Evolutionary conservation across 768 basidiomycete genomes (phyloP).

Genomic region (Crassisporium funariophilum): DNA sequence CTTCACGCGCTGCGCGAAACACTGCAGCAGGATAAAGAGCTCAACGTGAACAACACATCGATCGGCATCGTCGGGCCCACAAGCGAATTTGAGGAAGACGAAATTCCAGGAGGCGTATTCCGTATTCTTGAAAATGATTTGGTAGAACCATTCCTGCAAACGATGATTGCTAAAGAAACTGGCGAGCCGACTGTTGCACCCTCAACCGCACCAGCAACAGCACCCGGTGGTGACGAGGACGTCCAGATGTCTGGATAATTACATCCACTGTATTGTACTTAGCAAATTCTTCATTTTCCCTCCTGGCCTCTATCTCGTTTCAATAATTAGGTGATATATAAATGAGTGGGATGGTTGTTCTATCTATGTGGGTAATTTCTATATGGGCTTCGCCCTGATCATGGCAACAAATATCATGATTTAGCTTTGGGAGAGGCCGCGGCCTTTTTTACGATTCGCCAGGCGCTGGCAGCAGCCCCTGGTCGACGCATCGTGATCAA

Average conservation of each 20-base stretch:
- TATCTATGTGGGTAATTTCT: too few relatives aligned
- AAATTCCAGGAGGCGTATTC: conserved; percentile 64
- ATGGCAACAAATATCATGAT: background rate
- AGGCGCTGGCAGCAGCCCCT: conserved; percentile 59
- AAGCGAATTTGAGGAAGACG: conserved; percentile 56
- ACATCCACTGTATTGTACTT: conserved; percentile 18
- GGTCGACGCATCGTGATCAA: conserved; percentile 74
- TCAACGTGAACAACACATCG: conserved; percentile 91
- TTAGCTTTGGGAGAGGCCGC: background rate
- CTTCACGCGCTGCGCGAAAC: conserved; percentile 95
- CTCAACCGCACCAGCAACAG: conserved; percentile 35
- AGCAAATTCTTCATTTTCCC: too few relatives aligned
- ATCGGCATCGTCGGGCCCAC: conserved; percentile 88
- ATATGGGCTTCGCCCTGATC: too few relatives aligned
- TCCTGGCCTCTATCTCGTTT: too few relatives aligned
- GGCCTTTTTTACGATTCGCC: conserved; percentile 38
- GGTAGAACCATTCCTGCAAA: conserved; percentile 73
- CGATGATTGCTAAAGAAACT: conserved; percentile 73
- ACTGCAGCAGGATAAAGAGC: conserved; percentile 97
- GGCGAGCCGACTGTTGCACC: conserved; percentile 41
- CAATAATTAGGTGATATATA: too few relatives aligned
- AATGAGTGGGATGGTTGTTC: conserved; percentile 11
- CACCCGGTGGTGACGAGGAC: conserved; percentile 63
- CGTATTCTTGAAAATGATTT: conserved; percentile 82
- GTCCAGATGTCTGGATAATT: conserved; percentile 81